phyloP scores from a whole-genome alignment of 2,329 filamentous ascomycete species.

The Trichocomaceae sp. region DNA sequence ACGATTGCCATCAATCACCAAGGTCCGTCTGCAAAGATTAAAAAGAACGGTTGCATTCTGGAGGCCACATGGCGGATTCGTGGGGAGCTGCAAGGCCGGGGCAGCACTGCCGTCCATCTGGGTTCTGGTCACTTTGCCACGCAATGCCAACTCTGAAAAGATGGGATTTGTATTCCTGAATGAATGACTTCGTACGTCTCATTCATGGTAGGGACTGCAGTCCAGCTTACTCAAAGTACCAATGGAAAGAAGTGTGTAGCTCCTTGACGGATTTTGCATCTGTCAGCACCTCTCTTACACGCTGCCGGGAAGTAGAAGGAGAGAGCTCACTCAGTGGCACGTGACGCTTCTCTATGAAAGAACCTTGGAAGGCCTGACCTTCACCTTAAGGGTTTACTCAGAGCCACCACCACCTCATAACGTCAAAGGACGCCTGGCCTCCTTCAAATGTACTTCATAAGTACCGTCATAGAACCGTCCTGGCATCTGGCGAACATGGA shows the following conservation, averaged over 20 bases:
- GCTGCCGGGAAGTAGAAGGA: too few species aligned
- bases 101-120: background rate
- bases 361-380: background rate
- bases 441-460: too few species aligned
- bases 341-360: background rate
- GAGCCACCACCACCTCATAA: background rate
- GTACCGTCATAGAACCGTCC: background rate
- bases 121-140: background rate
- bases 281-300: background rate
- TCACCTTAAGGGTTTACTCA: background rate
- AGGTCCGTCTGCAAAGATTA: background rate
- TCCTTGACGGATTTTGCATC: background rate
- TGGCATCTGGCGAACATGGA: background rate
- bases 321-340: background rate
- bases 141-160: background rate
- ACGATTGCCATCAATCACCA: constrained; percentile 2
- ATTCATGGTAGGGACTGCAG: background rate
- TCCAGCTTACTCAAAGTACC: background rate
- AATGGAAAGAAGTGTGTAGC: background rate
- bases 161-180: background rate
- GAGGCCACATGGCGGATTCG: background rate
- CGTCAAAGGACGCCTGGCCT: background rate
- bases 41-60: background rate
- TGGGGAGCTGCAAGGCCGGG: constrained; percentile 1
- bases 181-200: background rate